Conservation (phyloP, 1,284 basidiomycete genomes). For the Ustilago nuda region DNA sequence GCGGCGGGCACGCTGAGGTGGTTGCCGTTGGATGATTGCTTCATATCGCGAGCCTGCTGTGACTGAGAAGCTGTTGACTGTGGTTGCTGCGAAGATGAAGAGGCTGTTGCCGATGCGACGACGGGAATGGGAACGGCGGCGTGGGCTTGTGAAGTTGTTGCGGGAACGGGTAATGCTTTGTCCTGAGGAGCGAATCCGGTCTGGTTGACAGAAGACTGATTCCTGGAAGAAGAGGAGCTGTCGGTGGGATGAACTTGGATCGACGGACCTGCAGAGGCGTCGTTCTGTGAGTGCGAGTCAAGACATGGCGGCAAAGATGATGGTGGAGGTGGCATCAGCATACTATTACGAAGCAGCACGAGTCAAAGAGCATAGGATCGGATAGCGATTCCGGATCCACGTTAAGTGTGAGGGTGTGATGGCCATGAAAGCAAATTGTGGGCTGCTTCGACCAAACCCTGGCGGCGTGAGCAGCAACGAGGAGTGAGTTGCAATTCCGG, state of each 20-base stretch:
- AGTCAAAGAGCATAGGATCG: background rate
- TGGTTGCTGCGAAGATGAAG: background rate
- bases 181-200: slow-evolving; percentile 39
- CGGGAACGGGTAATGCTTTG: slow-evolving; percentile 35
- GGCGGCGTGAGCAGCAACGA: too few relatives aligned
- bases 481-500: background rate
- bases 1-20: slow-evolving; percentile 30
- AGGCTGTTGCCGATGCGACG: slow-evolving; percentile 4
- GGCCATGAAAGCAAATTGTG: background rate
- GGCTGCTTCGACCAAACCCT: too few relatives aligned
- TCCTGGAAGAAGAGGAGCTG: slow-evolving; percentile 23
- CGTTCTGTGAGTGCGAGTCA: slow-evolving; percentile 14
- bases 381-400: background rate
- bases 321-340: slow-evolving; percentile 1
- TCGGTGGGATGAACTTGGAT: slow-evolving; percentile 43
- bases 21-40: slow-evolving; percentile 28
- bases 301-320: background rate
- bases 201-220: slow-evolving; percentile 17
- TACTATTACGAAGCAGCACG: slow-evolving; percentile 1
- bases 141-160: slow-evolving; percentile 41
- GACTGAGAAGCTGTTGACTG: slow-evolving; percentile 9
- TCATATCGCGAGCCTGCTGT: slow-evolving; percentile 36
- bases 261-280: slow-evolving; percentile 32
- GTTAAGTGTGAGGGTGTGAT: background rate
- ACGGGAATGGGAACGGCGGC: slow-evolving; percentile 21